These are phyloP conservation scores for Aphanomyces cochlioides DNA, from an alignment of 352 stramenopile genomes.

Conservation along the genomic window DNA sequence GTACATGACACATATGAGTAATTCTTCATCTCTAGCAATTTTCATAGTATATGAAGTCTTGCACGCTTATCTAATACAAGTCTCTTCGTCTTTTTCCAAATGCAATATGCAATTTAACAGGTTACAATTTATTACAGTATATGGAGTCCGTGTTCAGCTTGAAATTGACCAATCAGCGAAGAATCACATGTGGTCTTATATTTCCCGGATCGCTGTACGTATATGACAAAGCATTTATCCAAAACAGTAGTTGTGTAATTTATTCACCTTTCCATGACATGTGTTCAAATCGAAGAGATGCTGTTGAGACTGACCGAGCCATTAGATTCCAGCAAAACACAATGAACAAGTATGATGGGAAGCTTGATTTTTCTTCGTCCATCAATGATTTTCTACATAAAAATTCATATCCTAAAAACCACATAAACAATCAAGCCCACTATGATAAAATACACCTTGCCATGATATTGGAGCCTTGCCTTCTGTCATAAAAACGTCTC, in stretches of 20 bases:
- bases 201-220: background rate
- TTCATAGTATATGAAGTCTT: no score
- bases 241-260: background rate
- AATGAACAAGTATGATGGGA: background rate
- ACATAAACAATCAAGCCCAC: background rate
- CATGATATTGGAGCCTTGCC: no score
- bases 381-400: background rate
- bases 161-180: no score
- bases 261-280: background rate
- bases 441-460: background rate
- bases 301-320: background rate
- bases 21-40: no score
- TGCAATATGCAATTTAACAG: no score
- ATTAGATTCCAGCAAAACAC: slow-evolving; percentile 8
- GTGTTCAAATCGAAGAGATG: background rate
- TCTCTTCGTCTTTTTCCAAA: no score
- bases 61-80: no score
- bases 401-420: background rate
- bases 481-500: no score
- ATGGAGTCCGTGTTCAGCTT: no score
- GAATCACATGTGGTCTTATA: no score
- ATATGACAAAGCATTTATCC: background rate
- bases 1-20: no score
- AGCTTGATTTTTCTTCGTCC: background rate
- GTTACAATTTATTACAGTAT: no score